Conservation (phyloP, 495 filamentous ascomycete species). For the Neurospora sp. region DNA sequence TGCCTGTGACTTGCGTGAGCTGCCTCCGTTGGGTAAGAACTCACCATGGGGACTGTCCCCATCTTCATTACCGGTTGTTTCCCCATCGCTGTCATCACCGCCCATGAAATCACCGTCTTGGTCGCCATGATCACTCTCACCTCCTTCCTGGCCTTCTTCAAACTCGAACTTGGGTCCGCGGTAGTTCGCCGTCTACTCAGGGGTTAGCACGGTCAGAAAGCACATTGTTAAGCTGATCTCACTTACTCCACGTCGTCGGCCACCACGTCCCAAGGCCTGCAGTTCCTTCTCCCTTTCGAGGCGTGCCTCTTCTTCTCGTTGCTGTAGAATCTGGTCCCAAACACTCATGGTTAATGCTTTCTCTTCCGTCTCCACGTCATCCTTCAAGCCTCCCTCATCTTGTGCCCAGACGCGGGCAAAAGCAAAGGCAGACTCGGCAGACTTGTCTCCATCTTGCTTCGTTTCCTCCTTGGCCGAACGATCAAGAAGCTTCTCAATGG, state of each 20-base stretch:
- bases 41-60: constrained; percentile 11
- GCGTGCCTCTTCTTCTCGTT: constrained; percentile 67
- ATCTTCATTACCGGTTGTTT: constrained; percentile 15
- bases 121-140: constrained; percentile 17
- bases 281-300: constrained; percentile 52
- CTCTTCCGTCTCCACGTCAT: constrained; percentile 44
- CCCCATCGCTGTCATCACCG: constrained; percentile 18
- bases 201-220: constrained; percentile 16
- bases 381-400: constrained; percentile 49
- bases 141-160: constrained; percentile 17
- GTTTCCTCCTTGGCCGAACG: constrained; percentile 72
- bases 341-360: constrained; percentile 49
- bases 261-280: constrained; percentile 74
- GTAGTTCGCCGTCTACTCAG: constrained; percentile 15
- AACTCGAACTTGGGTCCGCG: constrained; percentile 15
- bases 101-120: constrained; percentile 24
- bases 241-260: constrained; percentile 48
- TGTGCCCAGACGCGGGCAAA: constrained; percentile 92
- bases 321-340: constrained; percentile 79
- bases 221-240: not conserved
- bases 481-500: constrained; percentile 81
- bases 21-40: constrained; percentile 5
- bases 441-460: constrained; percentile 41
- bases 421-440: constrained; percentile 69
- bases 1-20: constrained; percentile 3